Percentiles rank a stretch among this genome's conserved stretches.
Conservation (phyloP, 1,284 basidiomycete species). For the Coniophora puteana region DNA sequence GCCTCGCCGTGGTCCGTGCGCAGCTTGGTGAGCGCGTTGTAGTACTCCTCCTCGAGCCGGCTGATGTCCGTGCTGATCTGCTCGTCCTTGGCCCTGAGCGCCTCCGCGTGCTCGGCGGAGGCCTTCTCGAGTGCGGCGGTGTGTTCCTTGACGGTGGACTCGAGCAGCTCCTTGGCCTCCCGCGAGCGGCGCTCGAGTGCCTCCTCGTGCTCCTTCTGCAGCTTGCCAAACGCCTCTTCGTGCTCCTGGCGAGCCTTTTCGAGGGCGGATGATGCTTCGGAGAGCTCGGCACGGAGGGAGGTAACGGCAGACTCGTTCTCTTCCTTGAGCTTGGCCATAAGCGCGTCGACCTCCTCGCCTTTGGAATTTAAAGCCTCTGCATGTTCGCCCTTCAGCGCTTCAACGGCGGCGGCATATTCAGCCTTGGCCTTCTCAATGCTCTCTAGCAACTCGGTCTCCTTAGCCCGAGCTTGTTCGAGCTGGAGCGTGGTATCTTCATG, state of each 20-base stretch:
- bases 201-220: slow-evolving; percentile 44
- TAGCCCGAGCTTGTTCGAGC: slow-evolving; percentile 53
- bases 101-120: slow-evolving; percentile 50
- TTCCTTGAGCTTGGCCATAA: slow-evolving; percentile 41
- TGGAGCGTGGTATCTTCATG: slow-evolving; percentile 49
- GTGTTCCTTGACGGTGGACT: slow-evolving; percentile 48
- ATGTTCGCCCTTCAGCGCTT: slow-evolving; percentile 50
- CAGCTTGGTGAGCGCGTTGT: slow-evolving; percentile 70
- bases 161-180: slow-evolving; percentile 46
- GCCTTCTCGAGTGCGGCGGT: slow-evolving; percentile 45
- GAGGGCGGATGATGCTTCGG: slow-evolving; percentile 37
- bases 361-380: slow-evolving; percentile 50
- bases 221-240: slow-evolving; percentile 45
- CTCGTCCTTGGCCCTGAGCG: slow-evolving; percentile 58
- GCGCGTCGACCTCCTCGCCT: slow-evolving; percentile 45
- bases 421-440: slow-evolving; percentile 46
- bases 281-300: slow-evolving; percentile 41
- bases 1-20: slow-evolving; percentile 63
- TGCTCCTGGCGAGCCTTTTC: slow-evolving; percentile 49
- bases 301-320: slow-evolving; percentile 33
- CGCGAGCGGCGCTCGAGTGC: slow-evolving; percentile 43
- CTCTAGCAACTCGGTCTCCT: slow-evolving; percentile 52
- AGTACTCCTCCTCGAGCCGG: slow-evolving; percentile 75
- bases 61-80: slow-evolving; percentile 50
- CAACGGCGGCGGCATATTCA: slow-evolving; percentile 44